phyloP scores from a whole-genome alignment of 495 filamentous ascomycete genomes.

The Aspergillus panamensis region DNA sequence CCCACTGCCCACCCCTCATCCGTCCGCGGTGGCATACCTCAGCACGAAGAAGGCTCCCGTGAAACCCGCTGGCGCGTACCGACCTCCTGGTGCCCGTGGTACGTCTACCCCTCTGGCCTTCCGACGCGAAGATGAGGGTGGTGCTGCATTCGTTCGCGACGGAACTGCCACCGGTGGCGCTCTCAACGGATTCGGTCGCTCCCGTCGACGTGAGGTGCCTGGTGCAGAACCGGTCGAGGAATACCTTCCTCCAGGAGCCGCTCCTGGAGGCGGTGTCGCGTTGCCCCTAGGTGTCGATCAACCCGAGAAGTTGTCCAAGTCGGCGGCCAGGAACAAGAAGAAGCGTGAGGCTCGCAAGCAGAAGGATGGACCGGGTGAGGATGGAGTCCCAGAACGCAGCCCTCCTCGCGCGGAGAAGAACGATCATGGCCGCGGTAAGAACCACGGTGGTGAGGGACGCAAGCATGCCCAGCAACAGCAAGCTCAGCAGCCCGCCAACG shows the following conservation, averaged over 20 bases:
- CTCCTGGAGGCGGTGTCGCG: slow-evolving; percentile 67
- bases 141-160: slow-evolving; percentile 81
- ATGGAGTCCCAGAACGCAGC: slow-evolving; percentile 35
- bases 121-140: slow-evolving; percentile 96
- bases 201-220: slow-evolving; percentile 67
- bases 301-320: slow-evolving; percentile 73
- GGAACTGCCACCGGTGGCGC: slow-evolving; percentile 60
- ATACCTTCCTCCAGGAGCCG: slow-evolving; percentile 61
- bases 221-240: slow-evolving; percentile 67
- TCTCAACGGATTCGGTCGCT: slow-evolving; percentile 76
- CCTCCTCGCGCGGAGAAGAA: slow-evolving; percentile 59
- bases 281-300: slow-evolving; percentile 52
- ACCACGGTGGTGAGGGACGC: slow-evolving; percentile 33
- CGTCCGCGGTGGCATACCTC: slow-evolving; percentile 79
- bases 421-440: slow-evolving; percentile 58
- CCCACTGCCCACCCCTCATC: slow-evolving; percentile 74
- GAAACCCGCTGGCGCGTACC: slow-evolving; percentile 92
- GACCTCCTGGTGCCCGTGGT: slow-evolving; percentile 93
- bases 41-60: slow-evolving; percentile 85
- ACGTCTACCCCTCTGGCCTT: slow-evolving; percentile 85
- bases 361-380: slow-evolving; percentile 63
- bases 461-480: slow-evolving; percentile 29
- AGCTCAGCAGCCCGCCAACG: slow-evolving; percentile 38
- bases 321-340: slow-evolving; percentile 97
- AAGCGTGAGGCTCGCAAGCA: slow-evolving; percentile 95